Evolutionary conservation across 495 filamentous ascomycete species (phyloP), one percentile per base, ranked within the genome.

Genomic region (Aspergillus baeticus): DNA sequence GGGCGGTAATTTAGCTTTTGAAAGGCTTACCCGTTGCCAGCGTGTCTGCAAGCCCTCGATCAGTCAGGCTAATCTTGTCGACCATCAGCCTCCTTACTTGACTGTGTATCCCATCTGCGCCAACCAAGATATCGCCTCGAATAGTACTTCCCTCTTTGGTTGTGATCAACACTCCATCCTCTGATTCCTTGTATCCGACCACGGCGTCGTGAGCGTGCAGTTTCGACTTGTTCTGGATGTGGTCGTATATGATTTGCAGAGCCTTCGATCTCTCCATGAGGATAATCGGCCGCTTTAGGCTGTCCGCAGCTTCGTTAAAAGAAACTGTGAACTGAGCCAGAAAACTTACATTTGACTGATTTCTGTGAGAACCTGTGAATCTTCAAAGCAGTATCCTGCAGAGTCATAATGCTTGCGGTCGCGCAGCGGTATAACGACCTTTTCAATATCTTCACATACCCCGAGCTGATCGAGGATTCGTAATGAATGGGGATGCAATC

Each of bases 41-140:
- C n/a, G n/a, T n/a, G n/a, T n/a, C n/a, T n/a, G n/a, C n/a, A n/a
- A 63, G 3, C 55, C n/a, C 44, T 14, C 14, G 48, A 26, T 58
- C 57, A 47, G 31, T 47, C 33, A 37, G 56, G 60, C 60, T 63
- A 38, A 54, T 61, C n/a, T 68, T 53, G 0, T 69, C 64, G 10
- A 75, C 38, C 18, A 81, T 75, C 51, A 74, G 62, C 42, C 61
- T 41, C 22, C 76, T 61, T 20, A 73, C 72, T 53, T 54, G 64
- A 59, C 77, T 79, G 53, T 77, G 71, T 18, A 80, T 70, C 0
- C 79, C 80, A 57, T 82, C 80, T 14, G 70, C 71, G 0, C 77
- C 79, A 7, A 78, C 64, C 2, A 82, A 55, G 13, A 80, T 44
- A 35, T 76, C 63, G 0, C 78, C 79, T 7, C 57, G 42, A 43